Evolutionary conservation across 1,284 basidiomycete species (phyloP).

Genomic region (Microbotryum violaceum): DNA sequence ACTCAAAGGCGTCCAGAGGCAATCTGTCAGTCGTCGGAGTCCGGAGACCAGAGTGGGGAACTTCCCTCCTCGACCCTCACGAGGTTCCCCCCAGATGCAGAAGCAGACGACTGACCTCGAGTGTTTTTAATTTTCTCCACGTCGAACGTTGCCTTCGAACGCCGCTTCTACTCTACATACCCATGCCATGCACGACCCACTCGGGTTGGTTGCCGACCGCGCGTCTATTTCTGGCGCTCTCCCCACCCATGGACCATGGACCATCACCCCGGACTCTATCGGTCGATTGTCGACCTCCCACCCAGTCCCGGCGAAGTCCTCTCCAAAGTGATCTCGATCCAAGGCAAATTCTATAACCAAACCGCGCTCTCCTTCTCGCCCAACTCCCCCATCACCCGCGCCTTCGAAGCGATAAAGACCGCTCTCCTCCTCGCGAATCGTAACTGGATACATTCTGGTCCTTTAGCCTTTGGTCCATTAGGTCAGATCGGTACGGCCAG

Average conservation of each 20-base stretch:
- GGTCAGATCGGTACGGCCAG: slow-evolving; percentile 21
- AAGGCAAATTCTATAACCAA: slow-evolving; percentile 12
- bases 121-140: too few relatives aligned
- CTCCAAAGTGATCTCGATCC: slow-evolving; percentile 26
- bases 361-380: background rate
- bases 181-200: too few relatives aligned
- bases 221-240: too few relatives aligned
- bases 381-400: slow-evolving; percentile 10
- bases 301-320: slow-evolving; percentile 24
- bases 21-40: slow-evolving; percentile 18
- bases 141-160: too few relatives aligned
- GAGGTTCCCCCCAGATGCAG: too few relatives aligned
- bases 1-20: slow-evolving; percentile 23
- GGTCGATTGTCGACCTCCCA: background rate
- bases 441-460: slow-evolving; percentile 15
- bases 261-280: background rate
- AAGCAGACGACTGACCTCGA: too few relatives aligned
- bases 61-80: too few relatives aligned
- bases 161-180: too few relatives aligned
- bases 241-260: background rate
- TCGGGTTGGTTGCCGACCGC: too few relatives aligned
- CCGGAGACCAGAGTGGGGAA: background rate
- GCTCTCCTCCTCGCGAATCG: slow-evolving; percentile 20
- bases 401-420: slow-evolving; percentile 26
- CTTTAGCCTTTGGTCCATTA: slow-evolving; percentile 24